These are phyloP conservation scores for Chytriomyces hyalinus DNA, from an alignment of 192 early-diverging fungal genomes.

Conservation along the genomic window DNA sequence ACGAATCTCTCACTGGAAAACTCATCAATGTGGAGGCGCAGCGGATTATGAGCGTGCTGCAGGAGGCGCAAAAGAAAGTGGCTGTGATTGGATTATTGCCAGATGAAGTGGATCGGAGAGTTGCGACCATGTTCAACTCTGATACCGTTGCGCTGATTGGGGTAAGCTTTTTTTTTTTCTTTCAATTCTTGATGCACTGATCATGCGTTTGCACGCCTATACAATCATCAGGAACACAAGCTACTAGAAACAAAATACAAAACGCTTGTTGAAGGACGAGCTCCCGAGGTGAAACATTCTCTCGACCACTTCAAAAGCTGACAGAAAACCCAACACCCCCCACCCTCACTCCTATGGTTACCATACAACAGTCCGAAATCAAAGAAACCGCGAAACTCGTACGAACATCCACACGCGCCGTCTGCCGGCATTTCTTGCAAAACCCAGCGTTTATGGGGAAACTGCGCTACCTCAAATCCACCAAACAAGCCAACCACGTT, in stretches of 20 bases:
- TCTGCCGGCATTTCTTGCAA: conserved; percentile 54
- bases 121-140: conserved; percentile 44
- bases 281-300: conserved; percentile 14
- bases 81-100: conserved; percentile 52
- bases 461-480: conserved; percentile 53
- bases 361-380: conserved; percentile 40
- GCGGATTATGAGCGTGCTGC: conserved; percentile 61
- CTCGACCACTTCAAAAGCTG: neutral
- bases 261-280: conserved; percentile 33
- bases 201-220: neutral
- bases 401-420: conserved; percentile 41
- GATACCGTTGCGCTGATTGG: conserved; percentile 48
- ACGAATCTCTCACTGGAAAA: conserved; percentile 51
- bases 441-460: conserved; percentile 51
- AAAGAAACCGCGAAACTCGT: conserved; percentile 47
- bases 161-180: conserved; percentile 37
- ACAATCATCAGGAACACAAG: conserved; percentile 45
- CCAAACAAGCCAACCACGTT: conserved; percentile 36
- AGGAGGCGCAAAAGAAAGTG: conserved; percentile 59
- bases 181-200: neutral
- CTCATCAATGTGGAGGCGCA: conserved; percentile 61
- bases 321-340: neutral
- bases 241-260: conserved; percentile 52
- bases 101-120: conserved; percentile 52
- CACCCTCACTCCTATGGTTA: neutral